Evolutionary conservation across 1,139 yeast species (phyloP), one percentile per base, ranked within the genome.

Genomic region (Lodderomyces elongisporus): DNA sequence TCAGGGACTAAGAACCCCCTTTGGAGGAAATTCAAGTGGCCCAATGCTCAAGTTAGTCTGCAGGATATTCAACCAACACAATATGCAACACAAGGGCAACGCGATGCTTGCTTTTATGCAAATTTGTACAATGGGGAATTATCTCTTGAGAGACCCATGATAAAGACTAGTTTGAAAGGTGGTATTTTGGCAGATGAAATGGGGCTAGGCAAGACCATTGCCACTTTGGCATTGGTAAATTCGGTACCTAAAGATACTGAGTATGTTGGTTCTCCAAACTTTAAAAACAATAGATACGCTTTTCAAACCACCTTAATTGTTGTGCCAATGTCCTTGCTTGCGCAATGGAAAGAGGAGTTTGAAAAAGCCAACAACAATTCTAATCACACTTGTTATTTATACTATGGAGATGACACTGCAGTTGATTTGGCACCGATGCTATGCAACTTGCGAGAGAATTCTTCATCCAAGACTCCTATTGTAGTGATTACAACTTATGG

Each of bases 111-210:
- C 31, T 89, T 89, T 48, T 91, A 83, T 55, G 88, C 84, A 14
- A 91, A 89, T 49, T 60, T 87, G 41, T 85, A 83, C 52, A 79
- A 83, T 37, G 96, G 96, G 3, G 91, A 84, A 41, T 70, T 91
- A 38, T 78, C 93, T 0, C 48, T 76, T 14, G 70, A 70, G 14
- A 77, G 73, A 43, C 97, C 97, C 1, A 42, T 76, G 4, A 56
- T 81, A 5, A 74, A 70, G 40, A 65, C 80, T 0, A 57, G 73
- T 22, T 67, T 79, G 25, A 61, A 62, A 40, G 97, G 98, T 15
- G 98, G 98, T 1, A 85, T 89, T 13, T 61, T 89, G n/a, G 95
- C 96, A 0, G 97, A 89, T 57, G 97, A 89, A 54, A 89, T 89
- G 97, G 97, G 97, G 0, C 66, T 89, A 5, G 97, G 97, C 28